phyloP scores from a whole-genome alignment of 257 asterid species.

The Solanum habrochaites region DNA sequence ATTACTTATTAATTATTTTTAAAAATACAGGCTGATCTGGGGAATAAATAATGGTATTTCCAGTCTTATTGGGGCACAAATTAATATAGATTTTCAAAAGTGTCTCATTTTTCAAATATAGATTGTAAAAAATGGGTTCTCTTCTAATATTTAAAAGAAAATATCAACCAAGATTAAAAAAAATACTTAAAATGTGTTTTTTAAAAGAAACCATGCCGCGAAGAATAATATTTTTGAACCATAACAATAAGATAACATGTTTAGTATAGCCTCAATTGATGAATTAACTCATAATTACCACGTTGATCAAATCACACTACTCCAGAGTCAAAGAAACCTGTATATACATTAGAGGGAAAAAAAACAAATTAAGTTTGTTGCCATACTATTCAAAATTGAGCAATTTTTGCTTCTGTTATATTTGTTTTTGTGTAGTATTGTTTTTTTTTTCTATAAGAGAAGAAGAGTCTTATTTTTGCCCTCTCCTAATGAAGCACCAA shows the following conservation, averaged over 20 bases:
- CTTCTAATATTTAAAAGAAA: neutral
- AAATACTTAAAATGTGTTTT: neutral
- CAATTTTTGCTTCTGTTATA: neutral
- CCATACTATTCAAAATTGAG: neutral
- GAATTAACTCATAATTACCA: neutral
- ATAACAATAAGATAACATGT: neutral
- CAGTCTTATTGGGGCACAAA: neutral
- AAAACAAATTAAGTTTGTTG: neutral
- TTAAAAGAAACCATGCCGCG: neutral
- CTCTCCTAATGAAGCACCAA: neutral
- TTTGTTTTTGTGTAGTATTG: neutral
- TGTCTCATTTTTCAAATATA: neutral
- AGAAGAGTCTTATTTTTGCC: neutral
- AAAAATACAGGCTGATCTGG: neutral
- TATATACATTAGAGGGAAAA: neutral
- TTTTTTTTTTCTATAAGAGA: neutral
- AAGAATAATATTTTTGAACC: neutral
- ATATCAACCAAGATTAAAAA: neutral
- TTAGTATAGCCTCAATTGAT: neutral
- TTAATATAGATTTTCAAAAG: neutral
- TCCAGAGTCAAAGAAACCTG: neutral
- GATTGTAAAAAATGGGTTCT: neutral
- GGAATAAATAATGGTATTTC: neutral
- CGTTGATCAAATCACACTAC: neutral
- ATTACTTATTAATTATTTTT: neutral